Evolutionary conservation across 768 basidiomycete species (phyloP), one percentile per base, ranked within the genome.

Genomic region (Cyclocybe cylindracea): DNA sequence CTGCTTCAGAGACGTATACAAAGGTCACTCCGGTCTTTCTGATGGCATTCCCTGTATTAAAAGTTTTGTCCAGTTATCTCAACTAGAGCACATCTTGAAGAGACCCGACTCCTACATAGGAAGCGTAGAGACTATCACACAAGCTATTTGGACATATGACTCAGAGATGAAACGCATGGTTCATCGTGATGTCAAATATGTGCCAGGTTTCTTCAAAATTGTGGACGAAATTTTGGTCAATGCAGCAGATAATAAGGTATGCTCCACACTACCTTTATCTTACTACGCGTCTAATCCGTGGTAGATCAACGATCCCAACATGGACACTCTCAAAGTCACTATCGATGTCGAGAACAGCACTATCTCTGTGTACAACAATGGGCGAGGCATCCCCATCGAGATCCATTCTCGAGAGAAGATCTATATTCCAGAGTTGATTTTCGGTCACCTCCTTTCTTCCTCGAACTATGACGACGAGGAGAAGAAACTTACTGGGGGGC

Each of bases 381-480:
- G 97, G 3, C 80, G 82, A 8, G 97, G 97, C 62, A 98, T 99
- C 62, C 97, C 97, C 19, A 90, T 98, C 61, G 95, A 98, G 71
- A 89, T 96, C 51, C 97, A 98, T 70, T 83, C 84, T 38, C 87
- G 81, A 59, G 94, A 98, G 73, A 91, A 91, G 64, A 88, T 96
- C 6, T 96, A 91, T 67, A 97, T 99, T 50, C 97, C 97, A 0
- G 93, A 98, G 65, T 79, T 99, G 54, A 98, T 99, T 61, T 99
- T 99, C 61, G 97, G 97, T 5, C 87, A 97, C 66, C 80, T 99
- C 13, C 78, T 98, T 18, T 91, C 96, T 1, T 91, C 89, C 9
- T 96, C 94, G 40, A 98, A 98, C 76, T 98, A 96, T 63, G 96
- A 99, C 68, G 97, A 99, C 61, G 89, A 94, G 69, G 95, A 99